A percentile compares a stretch with the other conserved stretches of the same genome.
Conservation (phyloP, 2,329 filamentous ascomycete species). For the Graphilbum sp. region DNA sequence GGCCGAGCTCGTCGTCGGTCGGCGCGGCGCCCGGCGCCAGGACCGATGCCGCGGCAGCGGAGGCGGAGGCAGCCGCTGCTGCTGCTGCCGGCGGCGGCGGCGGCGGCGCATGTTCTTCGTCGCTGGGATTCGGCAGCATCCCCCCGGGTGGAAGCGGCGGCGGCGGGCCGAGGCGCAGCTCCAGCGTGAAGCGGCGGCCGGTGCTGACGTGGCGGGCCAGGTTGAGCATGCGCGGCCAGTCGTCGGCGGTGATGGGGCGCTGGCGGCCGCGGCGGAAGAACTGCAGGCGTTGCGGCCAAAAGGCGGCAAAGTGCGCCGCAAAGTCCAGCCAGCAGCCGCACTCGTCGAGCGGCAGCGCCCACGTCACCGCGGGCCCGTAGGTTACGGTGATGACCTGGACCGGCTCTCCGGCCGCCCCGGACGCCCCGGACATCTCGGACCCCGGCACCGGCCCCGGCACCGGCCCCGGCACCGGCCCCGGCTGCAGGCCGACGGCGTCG, state of each 20-base stretch:
- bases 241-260: constrained; percentile 6
- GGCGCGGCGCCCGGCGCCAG: no score
- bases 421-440: no score
- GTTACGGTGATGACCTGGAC: constrained; percentile 18
- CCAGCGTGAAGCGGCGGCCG: constrained; percentile 10
- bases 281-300: constrained; percentile 23
- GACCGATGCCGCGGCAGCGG: background rate
- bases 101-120: no score
- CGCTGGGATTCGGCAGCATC: no score
- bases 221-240: constrained; percentile 13
- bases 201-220: constrained; percentile 9
- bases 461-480: no score
- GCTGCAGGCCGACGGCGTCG: constrained; percentile 17
- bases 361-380: constrained; percentile 19
- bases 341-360: constrained; percentile 21
- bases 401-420: constrained; percentile 3
- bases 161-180: constrained; percentile 5
- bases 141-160: no score
- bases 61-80: no score
- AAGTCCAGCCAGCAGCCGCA: constrained; percentile 29
- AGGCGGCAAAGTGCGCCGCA: constrained; percentile 23
- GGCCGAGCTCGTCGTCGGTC: no score
- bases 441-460: no score
- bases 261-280: constrained; percentile 15
- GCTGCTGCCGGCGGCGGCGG: background rate